phyloP scores from a whole-genome alignment of 2,329 filamentous ascomycete genomes.

The Xylariaceae sp. region DNA sequence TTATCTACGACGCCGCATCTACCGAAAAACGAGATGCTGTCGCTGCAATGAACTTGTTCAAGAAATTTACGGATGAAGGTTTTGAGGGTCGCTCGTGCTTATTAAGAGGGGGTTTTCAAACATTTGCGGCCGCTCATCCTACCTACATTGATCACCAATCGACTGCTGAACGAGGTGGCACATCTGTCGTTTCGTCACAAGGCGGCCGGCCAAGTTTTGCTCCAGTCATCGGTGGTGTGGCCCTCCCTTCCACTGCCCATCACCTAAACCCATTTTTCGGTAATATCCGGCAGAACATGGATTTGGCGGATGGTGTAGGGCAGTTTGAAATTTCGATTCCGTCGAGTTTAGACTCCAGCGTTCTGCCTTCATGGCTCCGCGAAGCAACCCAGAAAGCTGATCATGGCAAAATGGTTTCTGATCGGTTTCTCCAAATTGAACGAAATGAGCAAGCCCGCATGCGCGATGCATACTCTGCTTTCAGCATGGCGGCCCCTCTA shows the following conservation, averaged over 20 bases:
- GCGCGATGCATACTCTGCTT: constrained; percentile 65
- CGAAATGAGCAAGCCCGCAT: constrained; percentile 85
- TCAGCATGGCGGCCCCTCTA: constrained; percentile 40
- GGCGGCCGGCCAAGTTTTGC: constrained; percentile 49
- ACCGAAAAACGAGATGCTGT: constrained; percentile 74
- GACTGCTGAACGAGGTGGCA: constrained; percentile 49
- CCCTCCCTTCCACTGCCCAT: constrained; percentile 66
- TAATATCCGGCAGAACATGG: constrained; percentile 96
- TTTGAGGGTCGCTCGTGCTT: constrained; percentile 72
- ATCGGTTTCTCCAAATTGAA: constrained; percentile 81
- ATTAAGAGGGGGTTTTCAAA: constrained; percentile 74
- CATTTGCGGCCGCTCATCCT: constrained; percentile 66
- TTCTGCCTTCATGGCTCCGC: constrained; percentile 73
- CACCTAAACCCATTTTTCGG: constrained; percentile 85
- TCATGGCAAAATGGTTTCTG: constrained; percentile 73
- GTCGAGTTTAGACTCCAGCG: constrained; percentile 41
- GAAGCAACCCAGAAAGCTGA: constrained; percentile 63
- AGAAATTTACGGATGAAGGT: constrained; percentile 84
- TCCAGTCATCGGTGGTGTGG: constrained; percentile 85
- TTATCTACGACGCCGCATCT: constrained; percentile 83
- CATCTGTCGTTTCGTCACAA: constrained; percentile 42
- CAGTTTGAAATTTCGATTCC: constrained; percentile 61
- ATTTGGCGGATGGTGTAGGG: constrained; percentile 87
- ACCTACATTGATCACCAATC: constrained; percentile 55
- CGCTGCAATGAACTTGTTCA: constrained; percentile 79